Evolutionary conservation across 2,329 filamentous ascomycete genomes (phyloP).

Genomic region (Penicillium griseofulvum): DNA sequence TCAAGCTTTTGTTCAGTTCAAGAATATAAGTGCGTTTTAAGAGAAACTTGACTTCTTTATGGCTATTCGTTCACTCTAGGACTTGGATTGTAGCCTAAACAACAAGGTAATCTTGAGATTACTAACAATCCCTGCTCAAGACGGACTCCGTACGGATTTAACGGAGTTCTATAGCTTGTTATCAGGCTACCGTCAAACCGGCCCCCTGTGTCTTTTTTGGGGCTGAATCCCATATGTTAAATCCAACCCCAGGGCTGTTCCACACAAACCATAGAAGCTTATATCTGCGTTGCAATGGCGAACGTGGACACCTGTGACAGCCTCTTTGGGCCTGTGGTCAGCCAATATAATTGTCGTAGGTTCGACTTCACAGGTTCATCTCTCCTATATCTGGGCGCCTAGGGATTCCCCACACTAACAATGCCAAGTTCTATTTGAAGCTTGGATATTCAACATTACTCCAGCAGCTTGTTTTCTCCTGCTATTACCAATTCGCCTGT

Average conservation of each 20-base stretch:
- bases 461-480: slow-evolving; percentile 8
- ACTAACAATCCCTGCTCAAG: background rate
- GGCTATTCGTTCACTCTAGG: background rate
- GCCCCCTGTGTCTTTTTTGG: background rate
- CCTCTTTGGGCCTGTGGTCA: background rate
- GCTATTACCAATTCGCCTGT: slow-evolving; percentile 12
- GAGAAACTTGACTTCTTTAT: background rate
- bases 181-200: background rate
- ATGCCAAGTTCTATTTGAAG: background rate
- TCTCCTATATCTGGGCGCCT: background rate
- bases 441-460: background rate
- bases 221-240: background rate
- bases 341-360: background rate
- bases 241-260: background rate
- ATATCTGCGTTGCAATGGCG: background rate
- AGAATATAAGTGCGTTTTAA: background rate
- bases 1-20: background rate
- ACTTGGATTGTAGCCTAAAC: background rate
- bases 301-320: background rate
- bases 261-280: background rate
- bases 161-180: background rate
- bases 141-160: background rate
- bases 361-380: background rate
- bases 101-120: background rate
- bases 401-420: background rate